Percentiles rank a stretch among this genome's conserved stretches.
These are phyloP conservation scores for Diplodia sapinea DNA, from an alignment of 2,329 filamentous ascomycete species.

Conservation along the genomic window DNA sequence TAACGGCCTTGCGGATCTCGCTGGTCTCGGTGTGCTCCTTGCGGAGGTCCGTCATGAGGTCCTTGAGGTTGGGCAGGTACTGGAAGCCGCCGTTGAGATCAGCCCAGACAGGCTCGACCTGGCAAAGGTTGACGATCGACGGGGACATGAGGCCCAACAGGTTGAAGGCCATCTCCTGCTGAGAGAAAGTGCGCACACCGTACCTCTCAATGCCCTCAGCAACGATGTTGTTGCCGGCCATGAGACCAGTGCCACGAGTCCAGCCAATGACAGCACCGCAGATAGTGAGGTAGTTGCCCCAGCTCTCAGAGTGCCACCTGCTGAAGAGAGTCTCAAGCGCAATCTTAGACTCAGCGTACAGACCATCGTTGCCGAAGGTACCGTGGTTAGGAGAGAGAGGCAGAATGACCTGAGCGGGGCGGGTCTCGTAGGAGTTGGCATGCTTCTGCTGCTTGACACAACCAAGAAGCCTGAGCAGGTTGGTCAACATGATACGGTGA, in stretches of 20 bases:
- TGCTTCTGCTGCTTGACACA: slow-evolving; percentile 90
- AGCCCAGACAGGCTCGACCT: slow-evolving; percentile 92
- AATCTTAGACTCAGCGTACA: slow-evolving; percentile 98
- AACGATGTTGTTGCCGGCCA: slow-evolving; percentile 97
- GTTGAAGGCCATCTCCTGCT: slow-evolving; percentile 99
- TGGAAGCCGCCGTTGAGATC: slow-evolving; percentile 97
- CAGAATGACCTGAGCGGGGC: slow-evolving; percentile 93
- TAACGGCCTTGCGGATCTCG: slow-evolving; percentile 90
- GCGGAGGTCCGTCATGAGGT: slow-evolving; percentile 89
- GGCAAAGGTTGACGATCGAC: slow-evolving; percentile 91
- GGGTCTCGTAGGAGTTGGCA: slow-evolving; percentile 86
- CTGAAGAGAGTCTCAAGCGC: slow-evolving; percentile 97
- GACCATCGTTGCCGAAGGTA: slow-evolving; percentile 95
- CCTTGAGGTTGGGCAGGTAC: slow-evolving; percentile 95
- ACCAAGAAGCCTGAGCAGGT: slow-evolving; percentile 88
- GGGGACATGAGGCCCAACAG: slow-evolving; percentile 95
- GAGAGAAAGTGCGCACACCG: slow-evolving; percentile 96
- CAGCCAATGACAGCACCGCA: slow-evolving; percentile 98
- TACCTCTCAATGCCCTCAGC: slow-evolving; percentile 96
- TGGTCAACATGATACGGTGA: slow-evolving; percentile 98
- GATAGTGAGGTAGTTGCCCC: slow-evolving; percentile 96
- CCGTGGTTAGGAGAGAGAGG: slow-evolving; percentile 97
- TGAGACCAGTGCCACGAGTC: slow-evolving; percentile 97
- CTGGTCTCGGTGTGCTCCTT: slow-evolving; percentile 95
- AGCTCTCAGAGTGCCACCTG: slow-evolving; percentile 96